Conservation (phyloP, 2,329 filamentous ascomycete genomes). For the Microdochium nivale region DNA sequence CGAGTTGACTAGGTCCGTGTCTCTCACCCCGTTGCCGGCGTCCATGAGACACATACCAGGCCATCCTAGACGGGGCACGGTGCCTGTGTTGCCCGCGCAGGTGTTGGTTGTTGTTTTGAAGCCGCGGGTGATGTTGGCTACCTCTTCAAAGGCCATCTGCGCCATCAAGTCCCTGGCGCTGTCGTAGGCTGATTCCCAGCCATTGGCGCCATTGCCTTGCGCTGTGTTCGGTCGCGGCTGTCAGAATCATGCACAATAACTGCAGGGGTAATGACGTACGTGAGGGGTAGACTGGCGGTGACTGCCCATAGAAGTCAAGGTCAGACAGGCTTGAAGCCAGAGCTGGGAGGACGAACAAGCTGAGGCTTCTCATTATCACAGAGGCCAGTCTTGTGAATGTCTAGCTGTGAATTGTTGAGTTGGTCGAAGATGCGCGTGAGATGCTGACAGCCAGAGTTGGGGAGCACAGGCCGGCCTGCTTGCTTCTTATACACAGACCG, state of each 20-base stretch:
- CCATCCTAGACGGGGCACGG: conserved; percentile 33
- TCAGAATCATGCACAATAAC: not conserved
- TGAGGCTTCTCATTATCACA: too few species aligned
- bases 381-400: too few species aligned
- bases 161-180: conserved; percentile 48
- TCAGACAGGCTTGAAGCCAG: conserved; percentile 5
- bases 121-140: conserved; percentile 42
- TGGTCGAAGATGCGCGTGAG: too few species aligned
- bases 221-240: conserved; percentile 18
- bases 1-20: conserved; percentile 37
- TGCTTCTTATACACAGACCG: too few species aligned
- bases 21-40: conserved; percentile 39
- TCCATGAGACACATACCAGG: conserved; percentile 40
- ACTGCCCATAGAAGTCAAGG: conserved; percentile 12
- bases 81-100: conserved; percentile 39
- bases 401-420: too few species aligned
- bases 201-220: conserved; percentile 15
- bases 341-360: conserved; percentile 5
- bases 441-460: too few species aligned
- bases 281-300: conserved; percentile 17
- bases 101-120: conserved; percentile 33
- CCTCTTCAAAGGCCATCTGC: conserved; percentile 59
- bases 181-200: conserved; percentile 50
- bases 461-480: too few species aligned
- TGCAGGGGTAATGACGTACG: conserved; percentile 12